Evolutionary conservation across 1,139 yeast genomes (phyloP).

Genomic region (Sugiyamaella novakii): DNA sequence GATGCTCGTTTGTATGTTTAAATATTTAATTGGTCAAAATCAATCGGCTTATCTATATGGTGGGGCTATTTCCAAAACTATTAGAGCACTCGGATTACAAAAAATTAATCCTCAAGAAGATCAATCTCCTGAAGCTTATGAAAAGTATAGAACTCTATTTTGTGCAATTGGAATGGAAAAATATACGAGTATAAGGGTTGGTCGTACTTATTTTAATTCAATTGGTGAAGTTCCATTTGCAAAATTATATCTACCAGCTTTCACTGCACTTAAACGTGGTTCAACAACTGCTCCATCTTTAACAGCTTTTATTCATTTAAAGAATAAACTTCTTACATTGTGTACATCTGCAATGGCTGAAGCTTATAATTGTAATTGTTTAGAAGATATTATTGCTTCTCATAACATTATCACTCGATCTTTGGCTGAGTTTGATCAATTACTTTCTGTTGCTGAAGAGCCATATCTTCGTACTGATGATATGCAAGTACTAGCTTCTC

Average conservation of each 20-base stretch:
- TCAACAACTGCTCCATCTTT: conserved; percentile 9
- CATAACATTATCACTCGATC: conserved; percentile 3
- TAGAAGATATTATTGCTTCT: conserved; percentile 16
- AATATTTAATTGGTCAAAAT: conserved; percentile 25
- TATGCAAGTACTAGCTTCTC: background rate
- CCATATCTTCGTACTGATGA: conserved; percentile 20
- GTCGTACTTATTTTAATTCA: conserved; percentile 22
- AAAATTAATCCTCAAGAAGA: conserved; percentile 23
- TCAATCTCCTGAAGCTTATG: conserved; percentile 22
- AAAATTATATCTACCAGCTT: conserved; percentile 8
- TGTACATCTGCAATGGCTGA: conserved; percentile 16
- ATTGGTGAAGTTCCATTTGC: conserved; percentile 12
- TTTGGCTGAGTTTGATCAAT: conserved; percentile 9
- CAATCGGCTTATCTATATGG: conserved; percentile 26
- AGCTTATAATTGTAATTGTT: conserved; percentile 5
- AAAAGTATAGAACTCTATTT: conserved; percentile 28
- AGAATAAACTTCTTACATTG: conserved; percentile 11
- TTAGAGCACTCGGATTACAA: conserved; percentile 27
- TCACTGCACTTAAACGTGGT: background rate
- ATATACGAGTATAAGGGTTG: conserved; percentile 26
- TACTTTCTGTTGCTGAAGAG: conserved; percentile 14
- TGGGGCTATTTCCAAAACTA: conserved; percentile 25
- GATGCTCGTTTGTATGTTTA: conserved; percentile 25
- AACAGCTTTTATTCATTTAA: conserved; percentile 11
- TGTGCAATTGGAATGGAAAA: conserved; percentile 27